A percentile compares a stretch with the other conserved stretches of the same genome.
Conservation (phyloP, 257 asterid genomes). For the Datura wrightii region DNA sequence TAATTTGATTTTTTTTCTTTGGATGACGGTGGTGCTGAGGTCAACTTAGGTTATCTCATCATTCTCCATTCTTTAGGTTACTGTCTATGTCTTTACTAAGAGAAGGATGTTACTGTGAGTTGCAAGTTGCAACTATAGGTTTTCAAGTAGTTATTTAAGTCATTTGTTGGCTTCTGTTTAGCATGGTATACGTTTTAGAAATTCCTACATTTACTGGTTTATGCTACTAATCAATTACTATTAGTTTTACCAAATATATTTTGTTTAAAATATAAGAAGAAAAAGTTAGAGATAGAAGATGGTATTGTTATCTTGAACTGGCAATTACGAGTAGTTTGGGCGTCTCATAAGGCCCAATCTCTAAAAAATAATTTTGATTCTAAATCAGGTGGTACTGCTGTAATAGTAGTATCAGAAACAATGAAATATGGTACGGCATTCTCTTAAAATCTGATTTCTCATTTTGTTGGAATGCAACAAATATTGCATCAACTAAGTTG, state of each 20-base stretch:
- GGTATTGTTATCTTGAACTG: not conserved
- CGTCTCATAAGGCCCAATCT: not conserved
- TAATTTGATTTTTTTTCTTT: not conserved
- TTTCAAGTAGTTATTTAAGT: not conserved
- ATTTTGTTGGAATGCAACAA: not conserved
- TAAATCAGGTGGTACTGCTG: not conserved
- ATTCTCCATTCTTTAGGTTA: not conserved
- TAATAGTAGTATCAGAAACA: not conserved
- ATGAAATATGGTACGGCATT: not conserved
- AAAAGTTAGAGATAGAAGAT: slow-evolving; percentile 7
- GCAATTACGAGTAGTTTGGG: not conserved
- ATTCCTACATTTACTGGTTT: not conserved
- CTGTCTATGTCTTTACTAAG: not conserved
- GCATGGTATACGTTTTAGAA: not conserved
- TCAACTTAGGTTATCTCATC: not conserved
- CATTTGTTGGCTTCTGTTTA: not conserved
- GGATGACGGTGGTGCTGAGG: not conserved
- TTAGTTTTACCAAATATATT: not conserved
- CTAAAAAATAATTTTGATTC: not conserved
- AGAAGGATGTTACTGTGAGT: slow-evolving; percentile 9
- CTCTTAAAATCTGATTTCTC: not conserved
- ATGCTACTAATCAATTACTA: not conserved
- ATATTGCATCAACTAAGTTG: not conserved
- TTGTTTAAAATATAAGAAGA: not conserved
- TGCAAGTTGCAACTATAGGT: not conserved